These are phyloP conservation scores for Magnusiomyces fungicola DNA, from an alignment of 1,139 yeast genomes.

Conservation along the genomic window DNA sequence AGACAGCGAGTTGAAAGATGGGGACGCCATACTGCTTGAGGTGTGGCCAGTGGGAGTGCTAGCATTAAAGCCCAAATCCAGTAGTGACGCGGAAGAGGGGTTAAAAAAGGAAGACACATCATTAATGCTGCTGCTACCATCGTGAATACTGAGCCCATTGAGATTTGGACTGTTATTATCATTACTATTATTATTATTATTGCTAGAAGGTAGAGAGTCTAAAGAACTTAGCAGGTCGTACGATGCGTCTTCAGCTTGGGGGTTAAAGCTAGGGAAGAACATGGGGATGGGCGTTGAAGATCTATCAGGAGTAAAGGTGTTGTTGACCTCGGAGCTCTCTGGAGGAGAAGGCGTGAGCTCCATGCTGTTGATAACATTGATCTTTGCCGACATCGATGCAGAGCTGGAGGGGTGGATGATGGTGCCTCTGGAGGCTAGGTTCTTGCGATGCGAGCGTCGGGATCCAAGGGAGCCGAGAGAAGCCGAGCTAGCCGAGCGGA, in stretches of 20 bases:
- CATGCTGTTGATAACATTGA: not conserved
- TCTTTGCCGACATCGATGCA: conserved; percentile 8
- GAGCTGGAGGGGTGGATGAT: conserved; percentile 8
- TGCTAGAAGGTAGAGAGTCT: conserved; percentile 1
- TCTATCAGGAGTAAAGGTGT: not conserved
- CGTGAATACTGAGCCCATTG: no score
- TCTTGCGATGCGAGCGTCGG: not conserved
- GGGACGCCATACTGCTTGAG: no score
- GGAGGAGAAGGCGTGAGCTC: conserved; percentile 1
- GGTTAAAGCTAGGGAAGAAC: conserved; percentile 7
- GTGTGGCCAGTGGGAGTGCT: no score
- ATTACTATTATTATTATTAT: not conserved
- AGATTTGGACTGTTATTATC: no score
- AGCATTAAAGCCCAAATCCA: no score
- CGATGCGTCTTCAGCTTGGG: conserved; percentile 1
- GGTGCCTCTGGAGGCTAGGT: not conserved
- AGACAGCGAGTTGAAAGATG: no score
- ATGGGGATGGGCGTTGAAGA: conserved; percentile 4
- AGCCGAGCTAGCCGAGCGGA: not conserved
- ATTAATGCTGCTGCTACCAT: no score
- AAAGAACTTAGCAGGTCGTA: conserved; percentile 11
- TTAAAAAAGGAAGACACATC: no score
- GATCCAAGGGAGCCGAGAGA: no score
- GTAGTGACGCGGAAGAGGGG: no score
- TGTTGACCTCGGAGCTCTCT: not conserved